phyloP scores from a whole-genome alignment of 352 stramenopile species.

The Pelagophyceae sp. region DNA sequence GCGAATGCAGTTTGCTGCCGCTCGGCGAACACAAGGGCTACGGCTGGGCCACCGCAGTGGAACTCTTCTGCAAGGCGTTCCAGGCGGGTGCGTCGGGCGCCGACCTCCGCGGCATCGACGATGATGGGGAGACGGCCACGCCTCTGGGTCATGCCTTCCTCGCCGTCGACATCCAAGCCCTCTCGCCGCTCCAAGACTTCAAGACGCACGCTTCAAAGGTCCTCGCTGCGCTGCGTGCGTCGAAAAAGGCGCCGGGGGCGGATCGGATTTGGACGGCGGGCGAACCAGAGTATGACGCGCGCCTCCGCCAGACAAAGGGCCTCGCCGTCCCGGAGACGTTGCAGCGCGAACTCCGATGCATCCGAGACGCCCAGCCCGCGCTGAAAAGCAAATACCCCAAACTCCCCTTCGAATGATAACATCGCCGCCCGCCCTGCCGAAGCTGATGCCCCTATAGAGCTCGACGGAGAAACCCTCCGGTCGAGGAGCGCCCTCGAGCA shows the following conservation, averaged over 20 bases:
- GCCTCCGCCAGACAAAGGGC: no score
- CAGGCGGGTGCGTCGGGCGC: constrained; percentile 46
- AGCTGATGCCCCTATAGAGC: no score
- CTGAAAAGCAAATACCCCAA: no score
- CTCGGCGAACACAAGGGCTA: constrained; percentile 50
- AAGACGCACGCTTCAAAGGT: constrained; percentile 43
- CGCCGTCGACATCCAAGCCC: constrained; percentile 45
- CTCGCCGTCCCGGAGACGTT: no score
- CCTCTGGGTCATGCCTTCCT: constrained; percentile 50
- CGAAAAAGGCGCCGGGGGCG: constrained; percentile 32
- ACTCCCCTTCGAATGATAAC: no score
- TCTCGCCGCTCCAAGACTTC: constrained; percentile 44
- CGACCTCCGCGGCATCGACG: constrained; percentile 46
- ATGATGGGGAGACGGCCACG: no score
- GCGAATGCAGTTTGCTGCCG: constrained; percentile 44
- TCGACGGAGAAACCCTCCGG: no score
- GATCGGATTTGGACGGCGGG: constrained; percentile 46
- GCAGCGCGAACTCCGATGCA: no score
- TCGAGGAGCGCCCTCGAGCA: no score
- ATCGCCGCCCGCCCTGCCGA: no score
- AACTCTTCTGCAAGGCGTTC: constrained; percentile 45
- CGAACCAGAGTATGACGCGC: constrained; percentile 45
- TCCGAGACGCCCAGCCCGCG: no score
- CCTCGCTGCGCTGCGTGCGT: constrained; percentile 38
- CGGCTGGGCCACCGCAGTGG: constrained; percentile 44